Percentiles rank a stretch among this genome's conserved stretches.
phyloP scores from a whole-genome alignment of 2,329 filamentous ascomycete genomes.

The Hypocreales sp. region DNA sequence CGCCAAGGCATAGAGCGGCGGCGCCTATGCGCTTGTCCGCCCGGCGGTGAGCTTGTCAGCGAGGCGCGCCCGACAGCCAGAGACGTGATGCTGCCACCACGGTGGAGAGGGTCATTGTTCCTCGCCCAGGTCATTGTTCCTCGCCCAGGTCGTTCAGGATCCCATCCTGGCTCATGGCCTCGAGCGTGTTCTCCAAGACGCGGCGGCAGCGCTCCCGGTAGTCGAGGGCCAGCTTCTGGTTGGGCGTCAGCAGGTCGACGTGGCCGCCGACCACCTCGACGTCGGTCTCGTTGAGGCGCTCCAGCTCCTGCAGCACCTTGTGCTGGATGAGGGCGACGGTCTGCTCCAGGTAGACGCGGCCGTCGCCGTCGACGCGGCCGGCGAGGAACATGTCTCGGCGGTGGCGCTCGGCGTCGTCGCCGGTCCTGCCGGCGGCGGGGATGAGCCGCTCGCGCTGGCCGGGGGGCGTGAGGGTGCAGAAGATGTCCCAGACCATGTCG shows the following conservation, averaged over 20 bases:
- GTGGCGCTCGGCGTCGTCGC: slow-evolving; percentile 12
- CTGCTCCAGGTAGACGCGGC: slow-evolving; percentile 14
- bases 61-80: too few relatives aligned
- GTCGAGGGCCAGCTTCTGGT: slow-evolving; percentile 30
- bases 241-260: slow-evolving; percentile 20
- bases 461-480: slow-evolving; percentile 20
- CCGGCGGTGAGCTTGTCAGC: too few relatives aligned
- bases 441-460: slow-evolving; percentile 14
- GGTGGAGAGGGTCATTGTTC: too few relatives aligned
- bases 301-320: slow-evolving; percentile 25
- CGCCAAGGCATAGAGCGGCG: too few relatives aligned
- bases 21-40: too few relatives aligned
- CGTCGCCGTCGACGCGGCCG: slow-evolving; percentile 13
- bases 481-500: slow-evolving; percentile 34
- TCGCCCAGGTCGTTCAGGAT: slow-evolving; percentile 7
- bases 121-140: slow-evolving; percentile 1
- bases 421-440: slow-evolving; percentile 7
- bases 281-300: slow-evolving; percentile 30
- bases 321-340: slow-evolving; percentile 25
- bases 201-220: slow-evolving; percentile 32
- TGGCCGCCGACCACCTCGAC: slow-evolving; percentile 24
- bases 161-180: slow-evolving; percentile 18
- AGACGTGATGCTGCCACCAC: too few relatives aligned
- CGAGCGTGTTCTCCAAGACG: slow-evolving; percentile 30
- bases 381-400: slow-evolving; percentile 14